Evolutionary conservation across 176 grass and related monocot species (phyloP).

Genomic region (Hordeum vulgare): DNA sequence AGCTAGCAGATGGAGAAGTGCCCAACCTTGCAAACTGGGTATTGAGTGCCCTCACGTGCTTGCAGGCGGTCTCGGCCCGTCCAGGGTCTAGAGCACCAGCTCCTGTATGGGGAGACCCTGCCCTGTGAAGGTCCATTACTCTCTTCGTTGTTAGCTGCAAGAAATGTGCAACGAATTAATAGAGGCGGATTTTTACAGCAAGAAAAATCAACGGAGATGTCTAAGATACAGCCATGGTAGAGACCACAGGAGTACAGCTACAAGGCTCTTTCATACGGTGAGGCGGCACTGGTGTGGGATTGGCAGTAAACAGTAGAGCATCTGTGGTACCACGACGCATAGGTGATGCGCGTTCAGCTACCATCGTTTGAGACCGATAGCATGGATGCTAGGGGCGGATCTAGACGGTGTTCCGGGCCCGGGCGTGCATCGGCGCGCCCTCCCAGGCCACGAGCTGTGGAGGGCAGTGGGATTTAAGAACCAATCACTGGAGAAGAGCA

Average conservation of each 20-base stretch:
- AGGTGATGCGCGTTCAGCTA: background rate
- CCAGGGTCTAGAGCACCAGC: constrained; percentile 39
- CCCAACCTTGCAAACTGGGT: constrained; percentile 76
- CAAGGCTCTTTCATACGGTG: background rate
- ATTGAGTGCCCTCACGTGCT: constrained; percentile 85
- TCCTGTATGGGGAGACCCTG: constrained; percentile 67
- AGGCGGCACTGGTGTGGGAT: background rate
- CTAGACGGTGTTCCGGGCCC: background rate
- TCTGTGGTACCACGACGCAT: background rate
- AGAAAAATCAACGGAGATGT: background rate
- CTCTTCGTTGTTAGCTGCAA: constrained; percentile 70
- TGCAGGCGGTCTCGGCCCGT: constrained; percentile 51
- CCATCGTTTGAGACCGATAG: background rate
- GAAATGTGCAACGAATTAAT: constrained; percentile 19
- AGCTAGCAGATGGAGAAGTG: background rate
- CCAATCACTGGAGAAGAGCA: background rate
- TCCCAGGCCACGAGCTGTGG: background rate
- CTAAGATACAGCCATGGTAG: background rate
- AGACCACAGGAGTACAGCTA: background rate
- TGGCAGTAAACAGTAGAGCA: background rate
- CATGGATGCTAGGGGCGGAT: background rate
- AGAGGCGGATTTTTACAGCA: constrained; percentile 9
- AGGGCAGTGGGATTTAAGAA: background rate
- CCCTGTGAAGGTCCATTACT: constrained; percentile 76
- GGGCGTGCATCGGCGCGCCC: background rate